A percentile compares a stretch with the other conserved stretches of the same genome.
phyloP scores from a whole-genome alignment of 805 yeast genomes.

The Hanseniaspora nectarophila region DNA sequence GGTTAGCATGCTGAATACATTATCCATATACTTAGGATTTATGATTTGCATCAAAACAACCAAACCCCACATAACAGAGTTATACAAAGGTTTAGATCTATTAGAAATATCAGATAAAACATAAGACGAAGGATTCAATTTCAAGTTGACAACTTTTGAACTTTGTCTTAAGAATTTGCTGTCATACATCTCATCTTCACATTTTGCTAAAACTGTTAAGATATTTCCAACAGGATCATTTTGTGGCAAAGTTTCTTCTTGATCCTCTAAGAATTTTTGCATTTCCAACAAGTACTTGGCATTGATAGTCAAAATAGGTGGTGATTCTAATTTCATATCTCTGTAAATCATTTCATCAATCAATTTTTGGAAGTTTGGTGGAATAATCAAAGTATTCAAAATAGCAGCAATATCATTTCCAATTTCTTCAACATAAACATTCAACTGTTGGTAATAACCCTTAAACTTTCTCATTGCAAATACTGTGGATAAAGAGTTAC shows the following conservation, averaged over 20 bases:
- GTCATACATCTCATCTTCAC: slow-evolving; percentile 25
- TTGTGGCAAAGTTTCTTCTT: slow-evolving; percentile 34
- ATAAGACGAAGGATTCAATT: slow-evolving; percentile 46
- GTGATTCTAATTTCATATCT: slow-evolving; percentile 22
- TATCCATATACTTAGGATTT: slow-evolving; percentile 1
- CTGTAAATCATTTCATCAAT: slow-evolving; percentile 24
- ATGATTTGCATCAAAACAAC: slow-evolving; percentile 63
- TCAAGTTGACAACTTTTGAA: slow-evolving; percentile 40
- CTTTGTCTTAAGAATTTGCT: slow-evolving; percentile 32
- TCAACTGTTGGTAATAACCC: slow-evolving; percentile 27
- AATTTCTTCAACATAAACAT: slow-evolving; percentile 27
- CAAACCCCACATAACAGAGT: slow-evolving; percentile 75
- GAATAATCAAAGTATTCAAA: slow-evolving; percentile 22
- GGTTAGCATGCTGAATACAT: slow-evolving; percentile 30
- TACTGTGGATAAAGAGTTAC: slow-evolving; percentile 21
- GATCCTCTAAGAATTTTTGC: slow-evolving; percentile 33
- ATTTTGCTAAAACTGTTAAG: slow-evolving; percentile 30
- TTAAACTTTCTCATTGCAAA: slow-evolving; percentile 24
- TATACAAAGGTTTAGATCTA: slow-evolving; percentile 45
- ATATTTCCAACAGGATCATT: slow-evolving; percentile 46
- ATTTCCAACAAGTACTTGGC: slow-evolving; percentile 38
- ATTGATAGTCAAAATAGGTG: slow-evolving; percentile 38
- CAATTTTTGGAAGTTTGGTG: slow-evolving; percentile 24
- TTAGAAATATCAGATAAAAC: slow-evolving; percentile 39
- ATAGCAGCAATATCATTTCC: slow-evolving; percentile 22